Evolutionary conservation across 2,329 filamentous ascomycete species (phyloP).

Genomic region (Chaetoscypha palmicola): DNA sequence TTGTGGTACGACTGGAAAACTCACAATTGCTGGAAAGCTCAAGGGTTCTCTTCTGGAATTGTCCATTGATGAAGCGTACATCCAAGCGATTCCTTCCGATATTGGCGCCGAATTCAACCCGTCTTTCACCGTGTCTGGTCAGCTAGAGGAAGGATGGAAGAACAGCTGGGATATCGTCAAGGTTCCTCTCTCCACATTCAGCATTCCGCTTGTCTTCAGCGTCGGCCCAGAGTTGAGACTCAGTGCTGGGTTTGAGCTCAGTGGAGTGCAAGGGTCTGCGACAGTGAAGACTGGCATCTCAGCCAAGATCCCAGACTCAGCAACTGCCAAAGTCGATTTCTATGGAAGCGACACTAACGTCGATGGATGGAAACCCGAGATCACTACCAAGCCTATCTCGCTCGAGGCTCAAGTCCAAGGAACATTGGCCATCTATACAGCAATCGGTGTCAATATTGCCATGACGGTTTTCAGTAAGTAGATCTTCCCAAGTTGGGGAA

Average conservation of each 20-base stretch:
- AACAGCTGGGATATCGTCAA: background rate
- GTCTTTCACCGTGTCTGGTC: slow-evolving; percentile 2
- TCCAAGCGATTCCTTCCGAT: background rate
- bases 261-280: slow-evolving; percentile 3
- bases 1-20: slow-evolving; percentile 4
- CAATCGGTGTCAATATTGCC: slow-evolving; percentile 2
- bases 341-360: background rate
- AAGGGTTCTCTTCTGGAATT: background rate
- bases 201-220: slow-evolving; percentile 2
- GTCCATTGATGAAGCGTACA: background rate
- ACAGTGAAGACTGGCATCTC: slow-evolving; percentile 1
- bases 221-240: slow-evolving; percentile 5
- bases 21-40: slow-evolving; percentile 4
- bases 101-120: slow-evolving; percentile 6
- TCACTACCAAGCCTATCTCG: background rate
- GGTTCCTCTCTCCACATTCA: background rate
- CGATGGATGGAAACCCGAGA: slow-evolving; percentile 7
- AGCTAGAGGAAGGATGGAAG: background rate
- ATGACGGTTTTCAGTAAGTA: background rate
- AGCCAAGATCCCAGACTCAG: slow-evolving; percentile 1
- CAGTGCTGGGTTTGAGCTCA: slow-evolving; percentile 5
- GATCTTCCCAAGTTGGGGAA: too few species aligned
- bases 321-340: slow-evolving; percentile 3
- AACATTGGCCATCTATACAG: background rate
- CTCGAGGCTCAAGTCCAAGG: slow-evolving; percentile 6